Percentiles rank a stretch among this genome's conserved stretches.
Conservation (phyloP, 2,329 filamentous ascomycete species). For the Penicillium sp. region DNA sequence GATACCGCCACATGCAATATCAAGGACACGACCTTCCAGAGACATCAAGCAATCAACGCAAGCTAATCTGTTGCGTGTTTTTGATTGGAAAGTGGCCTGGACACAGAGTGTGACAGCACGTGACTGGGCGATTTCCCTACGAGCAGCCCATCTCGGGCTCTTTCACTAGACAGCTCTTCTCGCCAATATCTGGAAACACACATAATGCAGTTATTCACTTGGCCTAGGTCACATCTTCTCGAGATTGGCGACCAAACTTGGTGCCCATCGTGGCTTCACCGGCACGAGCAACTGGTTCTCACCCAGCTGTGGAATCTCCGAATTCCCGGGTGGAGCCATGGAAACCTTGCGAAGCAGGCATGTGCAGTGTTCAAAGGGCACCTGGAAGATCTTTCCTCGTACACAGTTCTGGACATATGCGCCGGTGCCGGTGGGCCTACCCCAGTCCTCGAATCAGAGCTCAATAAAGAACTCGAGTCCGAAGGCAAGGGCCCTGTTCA, state of each 20-base stretch:
- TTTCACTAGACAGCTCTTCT: background rate
- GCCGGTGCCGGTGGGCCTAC: conserved; percentile 71
- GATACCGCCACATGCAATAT: background rate
- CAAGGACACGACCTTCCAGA: no score
- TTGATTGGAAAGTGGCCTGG: background rate
- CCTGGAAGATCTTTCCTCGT: conserved; percentile 46
- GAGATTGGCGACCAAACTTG: conserved; percentile 67
- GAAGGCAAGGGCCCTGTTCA: conserved; percentile 37
- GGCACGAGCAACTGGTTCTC: conserved; percentile 38
- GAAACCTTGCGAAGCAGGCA: conserved; percentile 11
- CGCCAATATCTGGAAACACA: background rate
- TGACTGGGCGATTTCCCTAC: background rate
- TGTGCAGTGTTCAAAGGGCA: conserved; percentile 29
- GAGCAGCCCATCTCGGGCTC: background rate
- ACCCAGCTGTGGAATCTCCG: conserved; percentile 23
- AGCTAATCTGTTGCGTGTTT: background rate
- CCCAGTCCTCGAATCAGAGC: conserved; percentile 57
- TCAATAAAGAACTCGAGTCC: conserved; percentile 48
- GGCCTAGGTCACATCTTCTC: conserved; percentile 52
- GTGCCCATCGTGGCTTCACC: conserved; percentile 63
- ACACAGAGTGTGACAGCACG: background rate
- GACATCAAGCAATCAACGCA: background rate
- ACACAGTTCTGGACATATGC: conserved; percentile 72
- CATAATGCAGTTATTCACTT: background rate
- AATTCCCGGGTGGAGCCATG: conserved; percentile 13